Evolutionary conservation across 2,329 filamentous ascomycete species (phyloP).

Genomic region (Neonectria punicea): DNA sequence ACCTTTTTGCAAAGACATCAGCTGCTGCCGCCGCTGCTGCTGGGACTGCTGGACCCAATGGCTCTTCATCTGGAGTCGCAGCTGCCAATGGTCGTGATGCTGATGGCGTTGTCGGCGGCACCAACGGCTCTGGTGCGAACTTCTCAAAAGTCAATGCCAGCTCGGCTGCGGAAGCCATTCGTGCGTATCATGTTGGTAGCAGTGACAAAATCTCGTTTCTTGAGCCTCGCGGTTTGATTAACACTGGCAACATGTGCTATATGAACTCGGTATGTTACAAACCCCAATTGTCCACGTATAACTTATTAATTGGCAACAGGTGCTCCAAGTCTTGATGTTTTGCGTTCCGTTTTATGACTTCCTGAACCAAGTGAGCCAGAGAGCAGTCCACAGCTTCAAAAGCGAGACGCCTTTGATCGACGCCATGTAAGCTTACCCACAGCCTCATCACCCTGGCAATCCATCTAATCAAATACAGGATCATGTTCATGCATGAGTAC

Average conservation of each 20-base stretch:
- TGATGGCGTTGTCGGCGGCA: slow-evolving; percentile 23
- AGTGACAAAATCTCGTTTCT: slow-evolving; percentile 80
- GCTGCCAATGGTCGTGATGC: slow-evolving; percentile 40
- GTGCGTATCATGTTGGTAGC: slow-evolving; percentile 74
- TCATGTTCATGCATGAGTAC: slow-evolving; percentile 96
- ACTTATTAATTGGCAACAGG: slow-evolving; percentile 63
- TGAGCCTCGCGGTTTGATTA: slow-evolving; percentile 92
- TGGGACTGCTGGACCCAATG: slow-evolving; percentile 41
- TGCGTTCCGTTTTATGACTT: slow-evolving; percentile 96
- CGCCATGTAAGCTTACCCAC: slow-evolving; percentile 77
- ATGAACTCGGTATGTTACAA: slow-evolving; percentile 90
- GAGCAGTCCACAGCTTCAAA: slow-evolving; percentile 90
- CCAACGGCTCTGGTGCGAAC: slow-evolving; percentile 43
- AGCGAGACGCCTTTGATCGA: slow-evolving; percentile 94
- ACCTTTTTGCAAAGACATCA: slow-evolving; percentile 49
- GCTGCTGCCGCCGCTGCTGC: slow-evolving; percentile 27
- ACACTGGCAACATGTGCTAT: slow-evolving; percentile 99
- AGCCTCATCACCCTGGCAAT: not conserved
- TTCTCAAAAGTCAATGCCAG: slow-evolving; percentile 59
- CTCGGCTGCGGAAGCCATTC: slow-evolving; percentile 81
- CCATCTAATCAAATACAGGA: slow-evolving; percentile 62
- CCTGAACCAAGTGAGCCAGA: slow-evolving; percentile 84
- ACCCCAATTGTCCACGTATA: no score
- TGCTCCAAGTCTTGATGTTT: slow-evolving; percentile 94
- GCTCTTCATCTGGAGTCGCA: slow-evolving; percentile 28